Conservation (phyloP, 1,139 yeast species). For the Wickerhamomyces sp. region DNA sequence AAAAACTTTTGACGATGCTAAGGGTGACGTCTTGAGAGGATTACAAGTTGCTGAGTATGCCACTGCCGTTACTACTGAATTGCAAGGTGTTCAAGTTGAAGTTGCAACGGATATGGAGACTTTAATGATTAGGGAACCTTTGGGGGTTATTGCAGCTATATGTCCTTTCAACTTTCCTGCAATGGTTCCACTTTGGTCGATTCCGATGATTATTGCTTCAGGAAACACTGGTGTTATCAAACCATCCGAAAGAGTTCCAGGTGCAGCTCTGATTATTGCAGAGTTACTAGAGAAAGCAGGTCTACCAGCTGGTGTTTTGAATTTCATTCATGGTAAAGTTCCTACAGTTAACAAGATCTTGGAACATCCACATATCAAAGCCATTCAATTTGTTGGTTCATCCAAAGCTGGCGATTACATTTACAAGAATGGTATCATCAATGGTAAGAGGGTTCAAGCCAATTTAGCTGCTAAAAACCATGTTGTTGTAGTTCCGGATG, state of each 20-base stretch:
- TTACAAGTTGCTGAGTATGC: constrained; percentile 66
- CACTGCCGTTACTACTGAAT: constrained; percentile 42
- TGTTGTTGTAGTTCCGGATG: constrained; percentile 69
- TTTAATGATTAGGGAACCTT: constrained; percentile 59
- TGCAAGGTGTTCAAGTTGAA: constrained; percentile 62
- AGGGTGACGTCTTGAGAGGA: constrained; percentile 74
- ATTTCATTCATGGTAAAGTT: constrained; percentile 70
- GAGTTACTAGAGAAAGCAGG: constrained; percentile 70
- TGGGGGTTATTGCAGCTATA: constrained; percentile 68
- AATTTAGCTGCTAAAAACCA: constrained; percentile 79
- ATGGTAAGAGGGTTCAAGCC: constrained; percentile 75
- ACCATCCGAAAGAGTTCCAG: constrained; percentile 72
- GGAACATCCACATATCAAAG: constrained; percentile 69
- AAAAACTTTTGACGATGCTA: constrained; percentile 70
- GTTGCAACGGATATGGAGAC: constrained; percentile 78
- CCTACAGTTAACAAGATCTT: constrained; percentile 69
- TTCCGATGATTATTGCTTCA: constrained; percentile 66
- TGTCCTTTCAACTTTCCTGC: constrained; percentile 75
- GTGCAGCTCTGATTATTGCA: constrained; percentile 71
- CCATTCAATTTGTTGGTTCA: constrained; percentile 74
- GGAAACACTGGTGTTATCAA: constrained; percentile 72
- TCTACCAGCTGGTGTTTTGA: constrained; percentile 68
- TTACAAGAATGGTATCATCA: constrained; percentile 59
- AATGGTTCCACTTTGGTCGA: constrained; percentile 79
- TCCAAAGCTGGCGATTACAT: constrained; percentile 75